Base-by-base conservation (phyloP, 1,284 basidiomycete species). In the Malassezia slooffiae region DNA sequence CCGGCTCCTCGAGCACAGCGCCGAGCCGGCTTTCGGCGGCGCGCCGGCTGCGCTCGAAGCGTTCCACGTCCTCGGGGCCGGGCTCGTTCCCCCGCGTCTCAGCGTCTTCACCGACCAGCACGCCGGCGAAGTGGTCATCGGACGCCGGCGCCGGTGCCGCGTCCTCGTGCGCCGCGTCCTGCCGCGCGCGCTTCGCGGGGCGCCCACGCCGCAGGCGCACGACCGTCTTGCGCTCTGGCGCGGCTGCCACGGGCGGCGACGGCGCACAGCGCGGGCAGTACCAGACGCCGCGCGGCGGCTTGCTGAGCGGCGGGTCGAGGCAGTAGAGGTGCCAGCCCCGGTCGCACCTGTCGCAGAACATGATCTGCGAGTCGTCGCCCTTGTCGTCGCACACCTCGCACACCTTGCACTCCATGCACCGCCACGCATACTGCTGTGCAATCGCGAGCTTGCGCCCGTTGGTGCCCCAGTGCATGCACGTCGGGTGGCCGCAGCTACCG, bases 331-430 rank as follows among this genome's bases (percentile, higher is more conserved):
- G 91, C 85, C 85, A 95, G 77, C 85, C 88, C 74, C 88, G 76
- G 74, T 97, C 91, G 70, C 91, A 97, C 38, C 76, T 78, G 73
- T 96, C 91, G 70, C 91, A 97, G 59, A 96, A 85, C 52, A 96
- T 72, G 59, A 96, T 81, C 45, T 79, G 76, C 43, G 76, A 80
- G 86, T 91, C 89, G 67, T 88, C 82, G 24, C 83, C 86, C 67
- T 89, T 88, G 64, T 80, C 74, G 34, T 76, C 70, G 68, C 91
- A 97, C 45, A 85, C 74, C 71, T 93, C 87, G 70, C 91, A 97
- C 41, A 75, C 80, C 74, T 93, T 96, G 75, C 91, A 96, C 57
- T 91, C 85, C 41, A 80, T 77, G 67, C 91, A 97, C 54, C 78
- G 77, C 91, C 91, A 97, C 22, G 77, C 74, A 67, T 90, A 91